A percentile compares a stretch with the other conserved stretches of the same genome.
Evolutionary conservation across 768 basidiomycete genomes (phyloP).

Genomic region (Phanerochaete sordida): DNA sequence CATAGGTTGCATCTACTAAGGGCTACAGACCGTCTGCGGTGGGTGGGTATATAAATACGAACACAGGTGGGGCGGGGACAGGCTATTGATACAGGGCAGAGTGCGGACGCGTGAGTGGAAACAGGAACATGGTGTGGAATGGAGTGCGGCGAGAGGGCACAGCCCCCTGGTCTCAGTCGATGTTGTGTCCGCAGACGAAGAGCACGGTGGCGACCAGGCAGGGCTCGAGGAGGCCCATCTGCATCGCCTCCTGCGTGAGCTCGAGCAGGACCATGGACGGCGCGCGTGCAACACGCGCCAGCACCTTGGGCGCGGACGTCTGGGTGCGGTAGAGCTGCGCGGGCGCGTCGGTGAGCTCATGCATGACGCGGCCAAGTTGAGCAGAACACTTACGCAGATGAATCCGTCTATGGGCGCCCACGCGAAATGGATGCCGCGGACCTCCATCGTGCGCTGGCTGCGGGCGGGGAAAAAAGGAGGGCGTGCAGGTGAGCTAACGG

Average conservation of each 20-base stretch:
- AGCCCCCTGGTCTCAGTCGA: slow-evolving; percentile 38
- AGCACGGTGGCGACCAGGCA: slow-evolving; percentile 50
- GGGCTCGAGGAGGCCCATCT: slow-evolving; percentile 50
- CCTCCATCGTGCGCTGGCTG: slow-evolving; percentile 44
- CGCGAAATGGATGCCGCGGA: slow-evolving; percentile 45
- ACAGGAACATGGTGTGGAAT: no score
- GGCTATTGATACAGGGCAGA: slow-evolving; percentile 1
- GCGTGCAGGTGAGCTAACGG: slow-evolving; percentile 1
- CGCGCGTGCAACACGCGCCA: slow-evolving; percentile 48
- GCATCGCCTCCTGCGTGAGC: slow-evolving; percentile 51
- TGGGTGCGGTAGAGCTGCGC: slow-evolving; percentile 44
- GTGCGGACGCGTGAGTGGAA: no score
- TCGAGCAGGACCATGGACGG: slow-evolving; percentile 48
- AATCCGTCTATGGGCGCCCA: slow-evolving; percentile 55
- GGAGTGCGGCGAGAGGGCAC: neutral
- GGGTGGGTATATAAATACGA: neutral
- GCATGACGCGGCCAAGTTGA: neutral
- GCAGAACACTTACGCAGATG: slow-evolving; percentile 43
- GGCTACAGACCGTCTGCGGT: neutral
- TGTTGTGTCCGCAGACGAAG: slow-evolving; percentile 58
- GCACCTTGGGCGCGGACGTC: slow-evolving; percentile 26
- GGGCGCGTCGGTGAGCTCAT: slow-evolving; percentile 4
- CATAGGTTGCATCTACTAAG: neutral
- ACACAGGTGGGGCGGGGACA: neutral
- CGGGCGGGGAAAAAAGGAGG: neutral